phyloP scores from a whole-genome alignment of 352 stramenopile genomes.

The Thalassiosira livingstoniorum region DNA sequence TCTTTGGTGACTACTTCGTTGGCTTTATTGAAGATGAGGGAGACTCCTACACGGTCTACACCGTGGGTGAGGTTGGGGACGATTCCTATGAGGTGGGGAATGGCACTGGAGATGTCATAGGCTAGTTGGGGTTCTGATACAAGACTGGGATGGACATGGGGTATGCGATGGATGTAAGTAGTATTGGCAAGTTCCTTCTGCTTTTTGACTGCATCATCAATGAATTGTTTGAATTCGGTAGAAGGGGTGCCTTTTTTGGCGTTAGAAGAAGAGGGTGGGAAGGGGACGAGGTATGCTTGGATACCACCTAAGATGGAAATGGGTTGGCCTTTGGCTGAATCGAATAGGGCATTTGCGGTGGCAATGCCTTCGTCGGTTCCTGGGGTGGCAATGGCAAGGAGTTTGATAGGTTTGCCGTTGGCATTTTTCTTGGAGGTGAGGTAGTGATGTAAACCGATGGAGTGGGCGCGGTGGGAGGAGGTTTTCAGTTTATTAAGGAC shows the following conservation, averaged over 20 bases:
- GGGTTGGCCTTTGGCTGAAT: neutral
- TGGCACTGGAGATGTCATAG: neutral
- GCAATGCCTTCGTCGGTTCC: neutral
- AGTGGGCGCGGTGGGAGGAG: neutral
- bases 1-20: neutral
- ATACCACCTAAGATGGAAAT: neutral
- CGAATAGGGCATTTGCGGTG: neutral
- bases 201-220: neutral
- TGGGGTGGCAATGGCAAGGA: neutral
- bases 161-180: neutral
- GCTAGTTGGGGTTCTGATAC: neutral
- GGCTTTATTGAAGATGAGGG: neutral
- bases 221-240: conserved; percentile 1
- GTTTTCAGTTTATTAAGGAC: neutral
- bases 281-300: neutral
- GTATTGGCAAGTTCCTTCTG: neutral
- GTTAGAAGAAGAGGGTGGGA: neutral
- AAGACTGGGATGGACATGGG: neutral
- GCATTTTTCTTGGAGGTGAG: neutral
- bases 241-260: neutral
- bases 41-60: neutral
- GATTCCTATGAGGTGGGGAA: neutral
- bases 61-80: neutral
- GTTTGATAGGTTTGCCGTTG: neutral
- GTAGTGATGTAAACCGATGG: neutral